Percentiles rank a stretch among this genome's conserved stretches.
Evolutionary conservation across 345 rosid species (phyloP).

Genomic region (Populus euphratica): DNA sequence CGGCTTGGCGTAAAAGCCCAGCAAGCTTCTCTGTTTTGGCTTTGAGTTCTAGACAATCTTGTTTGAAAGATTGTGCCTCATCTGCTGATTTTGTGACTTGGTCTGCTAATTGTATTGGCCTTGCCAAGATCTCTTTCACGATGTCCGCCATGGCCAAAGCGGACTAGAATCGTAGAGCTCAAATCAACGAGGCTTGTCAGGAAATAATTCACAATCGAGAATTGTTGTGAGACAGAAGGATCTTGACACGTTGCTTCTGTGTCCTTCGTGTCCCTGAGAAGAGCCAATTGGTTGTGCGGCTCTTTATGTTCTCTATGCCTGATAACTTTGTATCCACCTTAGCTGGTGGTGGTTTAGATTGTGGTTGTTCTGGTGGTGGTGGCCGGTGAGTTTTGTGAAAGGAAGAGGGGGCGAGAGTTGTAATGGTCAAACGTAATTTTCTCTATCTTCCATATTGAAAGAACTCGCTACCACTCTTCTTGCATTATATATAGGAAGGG

Average conservation of each 20-base stretch:
- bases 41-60: slow-evolving; percentile 77
- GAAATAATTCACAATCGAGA: neutral
- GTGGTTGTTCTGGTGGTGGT: neutral
- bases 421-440: slow-evolving; percentile 11
- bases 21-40: slow-evolving; percentile 79
- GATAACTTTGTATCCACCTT: neutral
- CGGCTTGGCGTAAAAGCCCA: slow-evolving; percentile 87
- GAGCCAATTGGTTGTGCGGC: neutral
- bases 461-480: neutral
- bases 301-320: neutral
- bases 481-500: slow-evolving; percentile 10
- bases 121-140: slow-evolving; percentile 72
- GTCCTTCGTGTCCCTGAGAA: neutral
- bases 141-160: slow-evolving; percentile 59
- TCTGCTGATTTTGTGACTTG: slow-evolving; percentile 72
- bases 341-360: neutral
- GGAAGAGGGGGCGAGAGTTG: neutral
- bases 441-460: slow-evolving; percentile 4
- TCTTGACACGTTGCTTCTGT: neutral
- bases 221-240: slow-evolving; percentile 21
- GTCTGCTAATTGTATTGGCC: slow-evolving; percentile 88
- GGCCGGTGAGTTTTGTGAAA: neutral
- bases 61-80: slow-evolving; percentile 77
- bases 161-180: slow-evolving; percentile 4
- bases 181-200: neutral